Conservation (phyloP, 495 filamentous ascomycete genomes). For the Friedmanniomyces simplex region DNA sequence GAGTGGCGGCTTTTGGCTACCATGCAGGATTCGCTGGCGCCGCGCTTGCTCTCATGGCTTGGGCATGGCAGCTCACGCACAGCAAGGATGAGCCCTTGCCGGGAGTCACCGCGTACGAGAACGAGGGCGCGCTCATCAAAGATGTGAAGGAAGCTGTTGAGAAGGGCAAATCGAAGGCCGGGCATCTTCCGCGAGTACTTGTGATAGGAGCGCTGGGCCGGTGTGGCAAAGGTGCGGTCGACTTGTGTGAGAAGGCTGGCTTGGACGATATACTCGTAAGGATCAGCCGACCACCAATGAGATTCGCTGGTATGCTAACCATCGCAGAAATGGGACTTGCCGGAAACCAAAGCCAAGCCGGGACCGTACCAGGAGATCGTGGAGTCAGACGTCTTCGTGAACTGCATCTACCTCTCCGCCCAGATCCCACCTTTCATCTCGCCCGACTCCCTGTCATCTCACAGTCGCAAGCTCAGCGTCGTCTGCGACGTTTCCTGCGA, state of each 20-base stretch:
- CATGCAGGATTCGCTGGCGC: constrained; percentile 50
- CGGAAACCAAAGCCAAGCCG: constrained; percentile 64
- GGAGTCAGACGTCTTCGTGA: constrained; percentile 48
- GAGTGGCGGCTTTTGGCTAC: constrained; percentile 62
- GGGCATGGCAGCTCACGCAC: constrained; percentile 78
- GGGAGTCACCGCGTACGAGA: constrained; percentile 62
- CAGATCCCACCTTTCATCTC: constrained; percentile 67
- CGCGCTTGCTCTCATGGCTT: constrained; percentile 72
- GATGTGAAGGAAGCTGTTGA: constrained; percentile 61
- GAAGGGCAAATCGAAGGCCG: constrained; percentile 45
- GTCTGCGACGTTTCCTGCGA: constrained; percentile 69
- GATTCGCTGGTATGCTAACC: neutral
- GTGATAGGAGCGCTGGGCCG: constrained; percentile 66
- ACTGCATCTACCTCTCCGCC: constrained; percentile 77
- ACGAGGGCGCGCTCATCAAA: constrained; percentile 59
- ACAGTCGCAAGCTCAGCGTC: constrained; percentile 66
- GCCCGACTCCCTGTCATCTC: constrained; percentile 51
- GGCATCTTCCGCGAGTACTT: constrained; percentile 42
- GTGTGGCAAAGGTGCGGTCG: constrained; percentile 77
- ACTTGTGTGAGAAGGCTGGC: constrained; percentile 65
- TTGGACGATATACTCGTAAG: constrained; percentile 34
- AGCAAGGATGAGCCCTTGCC: constrained; percentile 52
- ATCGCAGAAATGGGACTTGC: constrained; percentile 79
- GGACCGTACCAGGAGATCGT: constrained; percentile 86
- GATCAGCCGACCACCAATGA: neutral